These are phyloP conservation scores for Pseudocercospora fijiensis DNA, from an alignment of 2,329 filamentous ascomycete genomes.

Conservation along the genomic window DNA sequence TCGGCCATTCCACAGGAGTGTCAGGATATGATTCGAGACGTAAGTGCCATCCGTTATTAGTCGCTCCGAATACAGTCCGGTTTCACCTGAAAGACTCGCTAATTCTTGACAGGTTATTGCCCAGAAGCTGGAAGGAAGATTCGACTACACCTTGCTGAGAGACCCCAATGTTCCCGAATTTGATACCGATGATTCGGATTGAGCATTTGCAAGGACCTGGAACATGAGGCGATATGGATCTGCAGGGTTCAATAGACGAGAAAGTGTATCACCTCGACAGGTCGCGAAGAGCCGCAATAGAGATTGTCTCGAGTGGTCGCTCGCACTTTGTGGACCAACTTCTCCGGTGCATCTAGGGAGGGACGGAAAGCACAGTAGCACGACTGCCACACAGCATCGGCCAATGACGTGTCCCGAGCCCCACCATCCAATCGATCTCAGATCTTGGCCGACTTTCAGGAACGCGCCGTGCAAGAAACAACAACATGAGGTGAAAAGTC, in stretches of 20 bases:
- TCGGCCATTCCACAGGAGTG: slow-evolving; percentile 42
- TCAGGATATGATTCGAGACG: slow-evolving; percentile 41
- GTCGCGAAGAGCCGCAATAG: not conserved
- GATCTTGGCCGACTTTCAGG: slow-evolving; percentile 6
- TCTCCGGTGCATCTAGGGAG: not conserved
- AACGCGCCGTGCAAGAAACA: slow-evolving; percentile 5
- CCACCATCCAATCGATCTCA: slow-evolving; percentile 9
- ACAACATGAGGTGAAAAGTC: not conserved
- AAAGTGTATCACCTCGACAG: no score
- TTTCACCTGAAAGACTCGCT: not conserved
- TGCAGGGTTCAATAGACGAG: no score
- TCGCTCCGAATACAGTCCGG: slow-evolving; percentile 43
- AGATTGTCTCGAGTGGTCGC: not conserved
- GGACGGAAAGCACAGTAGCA: not conserved
- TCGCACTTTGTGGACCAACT: not conserved
- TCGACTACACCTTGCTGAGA: slow-evolving; percentile 26
- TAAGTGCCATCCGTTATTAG: slow-evolving; percentile 42
- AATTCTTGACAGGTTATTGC: slow-evolving; percentile 21
- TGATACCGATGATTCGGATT: slow-evolving; percentile 47
- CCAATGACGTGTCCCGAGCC: not conserved
- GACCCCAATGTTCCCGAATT: slow-evolving; percentile 50
- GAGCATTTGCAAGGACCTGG: slow-evolving; percentile 3
- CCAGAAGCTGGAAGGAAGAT: slow-evolving; percentile 40
- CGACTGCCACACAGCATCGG: not conserved
- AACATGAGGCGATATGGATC: not conserved